These are phyloP conservation scores for Bretschneidera sinensis DNA, from an alignment of 345 rosid species.

Conservation along the genomic window DNA sequence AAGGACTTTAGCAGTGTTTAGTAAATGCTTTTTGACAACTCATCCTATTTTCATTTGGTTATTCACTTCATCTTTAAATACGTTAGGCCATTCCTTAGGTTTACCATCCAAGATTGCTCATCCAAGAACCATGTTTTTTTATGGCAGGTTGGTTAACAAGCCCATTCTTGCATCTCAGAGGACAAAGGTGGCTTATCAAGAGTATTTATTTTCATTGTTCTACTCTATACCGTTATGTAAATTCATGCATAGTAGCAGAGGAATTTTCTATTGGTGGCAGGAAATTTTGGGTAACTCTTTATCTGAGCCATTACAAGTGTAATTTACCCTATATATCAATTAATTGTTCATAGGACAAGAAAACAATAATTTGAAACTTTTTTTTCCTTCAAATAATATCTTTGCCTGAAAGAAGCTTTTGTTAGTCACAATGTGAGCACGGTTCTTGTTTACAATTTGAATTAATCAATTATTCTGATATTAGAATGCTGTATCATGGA, in stretches of 20 bases:
- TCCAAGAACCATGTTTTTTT: slow-evolving; percentile 8
- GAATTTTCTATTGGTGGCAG: slow-evolving; percentile 35
- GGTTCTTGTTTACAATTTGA: too few species aligned
- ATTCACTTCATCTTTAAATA: not conserved
- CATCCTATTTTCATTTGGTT: not conserved
- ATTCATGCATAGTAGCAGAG: slow-evolving; percentile 42
- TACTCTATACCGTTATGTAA: slow-evolving; percentile 18
- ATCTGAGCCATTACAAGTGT: slow-evolving; percentile 20
- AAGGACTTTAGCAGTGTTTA: too few species aligned
- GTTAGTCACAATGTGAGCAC: too few species aligned
- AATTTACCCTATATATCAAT: slow-evolving; percentile 19
- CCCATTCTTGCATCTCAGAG: slow-evolving; percentile 14
- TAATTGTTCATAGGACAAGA: slow-evolving; percentile 16
- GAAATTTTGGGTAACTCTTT: slow-evolving; percentile 28
- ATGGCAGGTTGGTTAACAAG: slow-evolving; percentile 33
- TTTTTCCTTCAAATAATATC: not conserved
- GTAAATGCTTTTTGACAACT: too few species aligned
- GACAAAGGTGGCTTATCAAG: slow-evolving; percentile 19
- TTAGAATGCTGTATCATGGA: too few species aligned
- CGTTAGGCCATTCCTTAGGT: not conserved
- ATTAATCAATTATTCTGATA: too few species aligned
- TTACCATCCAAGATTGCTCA: slow-evolving; percentile 3
- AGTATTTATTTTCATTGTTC: slow-evolving; percentile 25
- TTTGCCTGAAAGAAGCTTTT: not conserved
- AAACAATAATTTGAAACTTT: not conserved